Evolutionary conservation across 306 rosid species (phyloP).

Genomic region (Pterocarpus macrocarpus): DNA sequence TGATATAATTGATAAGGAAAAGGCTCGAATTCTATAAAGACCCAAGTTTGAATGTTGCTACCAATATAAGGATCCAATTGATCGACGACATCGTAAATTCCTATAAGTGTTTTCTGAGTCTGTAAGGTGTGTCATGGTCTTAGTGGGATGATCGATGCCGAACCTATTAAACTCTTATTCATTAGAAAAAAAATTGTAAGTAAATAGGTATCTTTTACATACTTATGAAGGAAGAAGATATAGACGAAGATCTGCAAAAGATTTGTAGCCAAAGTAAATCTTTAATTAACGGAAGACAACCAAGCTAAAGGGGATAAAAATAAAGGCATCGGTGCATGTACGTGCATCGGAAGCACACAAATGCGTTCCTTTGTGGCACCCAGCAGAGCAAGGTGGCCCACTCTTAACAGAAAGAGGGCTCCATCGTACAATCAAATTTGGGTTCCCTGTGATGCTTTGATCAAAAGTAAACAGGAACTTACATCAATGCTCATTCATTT

Average conservation of each 20-base stretch:
- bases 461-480: slow-evolving; percentile 35
- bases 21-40: too few species aligned
- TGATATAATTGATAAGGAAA: too few species aligned
- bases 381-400: slow-evolving; percentile 50
- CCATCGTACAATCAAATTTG: slow-evolving; percentile 40
- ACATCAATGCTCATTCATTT: not conserved
- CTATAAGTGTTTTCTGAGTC: too few species aligned
- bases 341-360: slow-evolving; percentile 21
- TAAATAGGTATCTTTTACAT: not conserved
- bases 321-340: not conserved
- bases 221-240: too few species aligned
- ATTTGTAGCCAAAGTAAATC: not conserved
- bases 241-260: not conserved
- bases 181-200: not conserved
- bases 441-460: slow-evolving; percentile 43
- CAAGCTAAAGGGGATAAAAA: not conserved
- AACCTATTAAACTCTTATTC: too few species aligned
- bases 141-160: too few species aligned
- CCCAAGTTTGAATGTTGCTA: too few species aligned
- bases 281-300: not conserved
- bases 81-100: too few species aligned
- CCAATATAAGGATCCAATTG: too few species aligned
- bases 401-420: slow-evolving; percentile 6
- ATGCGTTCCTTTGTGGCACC: slow-evolving; percentile 46
- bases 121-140: too few species aligned